A percentile compares a stretch with the other conserved stretches of the same genome.
phyloP scores from a whole-genome alignment of 2,329 filamentous ascomycete species.

The Exophiala calicioides region DNA sequence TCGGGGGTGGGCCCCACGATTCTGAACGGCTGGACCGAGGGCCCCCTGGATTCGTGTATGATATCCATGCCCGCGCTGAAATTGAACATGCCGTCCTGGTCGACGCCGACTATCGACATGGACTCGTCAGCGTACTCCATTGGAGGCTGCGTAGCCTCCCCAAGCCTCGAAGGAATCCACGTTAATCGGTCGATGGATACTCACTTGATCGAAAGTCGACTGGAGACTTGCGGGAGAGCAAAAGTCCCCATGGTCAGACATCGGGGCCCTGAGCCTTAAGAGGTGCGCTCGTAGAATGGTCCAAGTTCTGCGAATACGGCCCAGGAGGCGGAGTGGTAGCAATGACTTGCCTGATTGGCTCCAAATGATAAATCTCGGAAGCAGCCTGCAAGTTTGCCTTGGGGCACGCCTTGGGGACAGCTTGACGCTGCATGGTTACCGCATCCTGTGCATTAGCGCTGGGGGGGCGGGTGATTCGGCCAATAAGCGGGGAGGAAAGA shows the following conservation, averaged over 20 bases:
- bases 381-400: constrained; percentile 3
- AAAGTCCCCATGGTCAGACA: not conserved
- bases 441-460: constrained; percentile 14
- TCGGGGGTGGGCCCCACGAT: constrained; percentile 15
- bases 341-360: not conserved
- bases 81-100: not conserved
- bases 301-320: not conserved
- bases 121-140: not conserved
- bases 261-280: not conserved
- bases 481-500: not conserved
- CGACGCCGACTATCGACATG: not conserved
- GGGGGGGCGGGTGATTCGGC: constrained; percentile 2
- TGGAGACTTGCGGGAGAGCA: not conserved
- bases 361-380: not conserved
- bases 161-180: no score
- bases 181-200: no score
- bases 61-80: not conserved
- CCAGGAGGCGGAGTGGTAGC: not conserved
- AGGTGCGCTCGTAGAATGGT: not conserved
- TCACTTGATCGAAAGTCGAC: no score
- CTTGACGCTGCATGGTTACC: no score
- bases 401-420: constrained; percentile 6
- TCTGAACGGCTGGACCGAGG: constrained; percentile 4
- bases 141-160: not conserved
- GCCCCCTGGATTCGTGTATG: not conserved